These are phyloP conservation scores for Phytopythium kandeliae DNA, from an alignment of 352 stramenopile species.

Conservation along the genomic window DNA sequence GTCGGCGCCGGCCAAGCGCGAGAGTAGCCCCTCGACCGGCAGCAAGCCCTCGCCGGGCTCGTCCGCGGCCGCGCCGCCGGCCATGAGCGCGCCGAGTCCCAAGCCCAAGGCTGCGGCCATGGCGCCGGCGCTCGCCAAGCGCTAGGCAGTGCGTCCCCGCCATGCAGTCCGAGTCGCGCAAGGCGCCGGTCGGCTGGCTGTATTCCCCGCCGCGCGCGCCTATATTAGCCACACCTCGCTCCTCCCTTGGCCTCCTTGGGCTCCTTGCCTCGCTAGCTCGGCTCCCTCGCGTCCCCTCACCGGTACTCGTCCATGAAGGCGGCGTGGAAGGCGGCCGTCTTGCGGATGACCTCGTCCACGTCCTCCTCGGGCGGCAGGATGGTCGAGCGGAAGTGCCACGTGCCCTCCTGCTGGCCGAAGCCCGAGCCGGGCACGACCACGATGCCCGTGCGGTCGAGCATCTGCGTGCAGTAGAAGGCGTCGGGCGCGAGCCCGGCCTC, in stretches of 20 bases:
- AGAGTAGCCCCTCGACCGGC: conserved; percentile 48
- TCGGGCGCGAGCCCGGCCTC: conserved; percentile 84
- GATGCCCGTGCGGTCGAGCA: conserved; percentile 96
- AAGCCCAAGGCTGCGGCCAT: conserved; percentile 32
- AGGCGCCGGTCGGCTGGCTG: too few species aligned
- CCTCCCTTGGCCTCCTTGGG: too few species aligned
- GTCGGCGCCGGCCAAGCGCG: conserved; percentile 58
- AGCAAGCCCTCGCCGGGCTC: conserved; percentile 26
- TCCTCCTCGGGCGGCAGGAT: conserved; percentile 97
- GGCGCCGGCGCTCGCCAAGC: conserved; percentile 19
- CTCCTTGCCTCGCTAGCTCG: too few species aligned
- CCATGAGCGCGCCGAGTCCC: conserved; percentile 31
- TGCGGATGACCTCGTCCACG: conserved; percentile 93
- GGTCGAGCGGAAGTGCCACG: conserved; percentile 98
- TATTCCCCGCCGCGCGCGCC: background rate
- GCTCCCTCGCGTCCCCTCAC: conserved; percentile 14
- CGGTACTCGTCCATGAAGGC: conserved; percentile 95
- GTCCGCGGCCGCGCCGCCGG: background rate
- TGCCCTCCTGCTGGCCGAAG: conserved; percentile 95
- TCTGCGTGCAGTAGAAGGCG: conserved; percentile 95
- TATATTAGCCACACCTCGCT: too few species aligned
- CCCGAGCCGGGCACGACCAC: conserved; percentile 97
- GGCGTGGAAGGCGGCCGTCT: conserved; percentile 94
- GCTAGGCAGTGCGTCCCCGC: too few species aligned
- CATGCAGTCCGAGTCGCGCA: too few species aligned